These are phyloP conservation scores for Apiospora malaysiana DNA, from an alignment of 2,329 filamentous ascomycete species.

Conservation along the genomic window DNA sequence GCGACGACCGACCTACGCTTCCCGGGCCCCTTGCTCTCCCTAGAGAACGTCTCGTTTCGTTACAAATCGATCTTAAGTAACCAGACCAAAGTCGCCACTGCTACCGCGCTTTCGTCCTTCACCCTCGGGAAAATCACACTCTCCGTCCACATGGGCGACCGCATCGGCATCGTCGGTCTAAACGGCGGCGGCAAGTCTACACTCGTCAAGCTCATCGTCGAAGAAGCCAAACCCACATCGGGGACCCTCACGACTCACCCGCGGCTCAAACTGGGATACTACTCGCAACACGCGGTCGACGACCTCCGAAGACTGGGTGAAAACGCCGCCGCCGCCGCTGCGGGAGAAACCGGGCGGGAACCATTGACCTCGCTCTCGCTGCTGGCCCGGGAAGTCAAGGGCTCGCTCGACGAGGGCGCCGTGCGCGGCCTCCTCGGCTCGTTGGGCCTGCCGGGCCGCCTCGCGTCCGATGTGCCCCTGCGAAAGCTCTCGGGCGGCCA, in stretches of 20 bases:
- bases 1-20: constrained; percentile 74
- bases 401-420: constrained; percentile 67
- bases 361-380: constrained; percentile 69
- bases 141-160: constrained; percentile 74
- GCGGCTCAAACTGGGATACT: constrained; percentile 74
- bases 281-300: constrained; percentile 81
- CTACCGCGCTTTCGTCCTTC: constrained; percentile 40
- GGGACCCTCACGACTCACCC: constrained; percentile 72
- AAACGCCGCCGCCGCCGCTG: neutral
- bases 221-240: constrained; percentile 59
- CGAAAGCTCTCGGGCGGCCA: constrained; percentile 80
- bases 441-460: constrained; percentile 72
- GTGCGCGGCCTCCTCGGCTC: constrained; percentile 69
- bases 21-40: constrained; percentile 73
- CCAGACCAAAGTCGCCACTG: constrained; percentile 33
- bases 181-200: constrained; percentile 87
- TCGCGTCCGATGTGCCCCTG: constrained; percentile 76
- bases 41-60: constrained; percentile 72
- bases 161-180: constrained; percentile 76
- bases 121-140: constrained; percentile 70
- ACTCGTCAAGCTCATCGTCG: constrained; percentile 73
- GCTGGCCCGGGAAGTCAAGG: constrained; percentile 60
- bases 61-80: constrained; percentile 52
- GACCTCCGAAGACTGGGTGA: constrained; percentile 63
- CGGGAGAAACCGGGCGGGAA: constrained; percentile 40